Conservation (phyloP, 768 basidiomycete species). For the Kwoniella sp. region DNA sequence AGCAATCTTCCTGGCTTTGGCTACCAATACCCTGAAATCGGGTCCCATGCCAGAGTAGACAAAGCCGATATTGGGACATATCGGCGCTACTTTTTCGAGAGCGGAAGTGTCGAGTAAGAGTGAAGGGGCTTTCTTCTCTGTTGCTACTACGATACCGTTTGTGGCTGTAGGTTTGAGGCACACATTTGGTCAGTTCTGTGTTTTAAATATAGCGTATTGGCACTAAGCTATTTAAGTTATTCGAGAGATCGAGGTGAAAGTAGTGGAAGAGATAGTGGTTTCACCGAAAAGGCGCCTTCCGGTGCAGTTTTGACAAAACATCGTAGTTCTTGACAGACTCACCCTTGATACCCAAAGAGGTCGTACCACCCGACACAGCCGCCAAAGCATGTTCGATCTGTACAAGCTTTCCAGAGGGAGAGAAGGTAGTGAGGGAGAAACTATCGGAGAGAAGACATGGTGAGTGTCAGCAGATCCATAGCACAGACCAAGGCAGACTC, state of each 20-base stretch:
- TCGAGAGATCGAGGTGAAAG: no score
- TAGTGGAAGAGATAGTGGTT: not conserved
- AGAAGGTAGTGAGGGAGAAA: slow-evolving; percentile 99
- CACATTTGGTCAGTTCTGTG: not conserved
- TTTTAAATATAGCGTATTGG: not conserved
- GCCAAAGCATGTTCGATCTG: slow-evolving; percentile 99
- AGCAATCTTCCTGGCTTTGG: slow-evolving; percentile 93
- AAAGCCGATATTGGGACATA: slow-evolving; percentile 98
- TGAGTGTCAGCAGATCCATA: no score
- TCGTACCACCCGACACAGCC: slow-evolving; percentile 91
- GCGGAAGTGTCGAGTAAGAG: slow-evolving; percentile 97
- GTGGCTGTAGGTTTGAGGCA: slow-evolving; percentile 72
- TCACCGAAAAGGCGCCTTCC: not conserved
- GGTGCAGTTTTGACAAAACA: no score
- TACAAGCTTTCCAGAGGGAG: slow-evolving; percentile 94
- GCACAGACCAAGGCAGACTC: slow-evolving; percentile 1
- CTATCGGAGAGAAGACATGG: slow-evolving; percentile 60
- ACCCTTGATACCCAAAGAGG: slow-evolving; percentile 99
- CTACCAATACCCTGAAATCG: slow-evolving; percentile 91
- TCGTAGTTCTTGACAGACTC: no score
- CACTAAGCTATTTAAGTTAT: no score
- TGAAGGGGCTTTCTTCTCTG: slow-evolving; percentile 98
- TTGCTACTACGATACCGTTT: slow-evolving; percentile 98
- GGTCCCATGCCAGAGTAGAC: slow-evolving; percentile 99
- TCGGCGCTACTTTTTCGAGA: slow-evolving; percentile 93